Conservation (phyloP, 116 monocot species). For the Papilionanthe hybrid region DNA sequence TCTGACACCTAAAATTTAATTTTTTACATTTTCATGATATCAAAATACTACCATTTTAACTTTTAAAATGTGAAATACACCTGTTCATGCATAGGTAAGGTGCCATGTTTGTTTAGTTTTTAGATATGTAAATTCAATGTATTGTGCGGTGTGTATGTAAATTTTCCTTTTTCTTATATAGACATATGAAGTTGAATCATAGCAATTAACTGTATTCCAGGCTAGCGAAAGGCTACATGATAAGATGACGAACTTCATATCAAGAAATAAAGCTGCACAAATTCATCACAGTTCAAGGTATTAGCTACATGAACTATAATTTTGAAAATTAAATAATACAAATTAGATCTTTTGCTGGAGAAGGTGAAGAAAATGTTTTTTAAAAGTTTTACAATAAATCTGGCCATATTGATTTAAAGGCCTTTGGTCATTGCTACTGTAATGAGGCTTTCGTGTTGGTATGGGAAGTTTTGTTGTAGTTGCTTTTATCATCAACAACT, state of each 20-base stretch:
- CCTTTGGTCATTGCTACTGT: not conserved
- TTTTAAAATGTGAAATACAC: too few species aligned
- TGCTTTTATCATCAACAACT: not conserved
- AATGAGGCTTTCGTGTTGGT: not conserved
- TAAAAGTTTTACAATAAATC: not conserved
- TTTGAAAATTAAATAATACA: not conserved
- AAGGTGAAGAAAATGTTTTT: constrained; percentile 8
- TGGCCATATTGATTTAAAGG: not conserved
- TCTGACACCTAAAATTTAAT: too few species aligned
- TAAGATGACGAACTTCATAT: constrained; percentile 84
- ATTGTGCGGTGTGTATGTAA: too few species aligned
- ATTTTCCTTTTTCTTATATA: not conserved
- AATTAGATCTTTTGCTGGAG: not conserved
- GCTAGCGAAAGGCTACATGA: constrained; percentile 96
- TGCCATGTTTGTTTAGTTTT: too few species aligned
- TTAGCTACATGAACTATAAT: not conserved
- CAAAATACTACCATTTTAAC: too few species aligned
- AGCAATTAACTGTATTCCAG: constrained; percentile 31
- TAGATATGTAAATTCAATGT: too few species aligned
- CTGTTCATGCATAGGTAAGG: too few species aligned
- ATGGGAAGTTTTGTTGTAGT: not conserved
- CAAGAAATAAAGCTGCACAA: constrained; percentile 98
- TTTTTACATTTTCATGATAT: too few species aligned
- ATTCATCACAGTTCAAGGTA: constrained; percentile 75
- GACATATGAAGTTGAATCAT: constrained; percentile 3